A percentile compares a stretch with the other conserved stretches of the same genome.
Evolutionary conservation across 441 rosid species (phyloP).

Genomic region (Breynia disticha): DNA sequence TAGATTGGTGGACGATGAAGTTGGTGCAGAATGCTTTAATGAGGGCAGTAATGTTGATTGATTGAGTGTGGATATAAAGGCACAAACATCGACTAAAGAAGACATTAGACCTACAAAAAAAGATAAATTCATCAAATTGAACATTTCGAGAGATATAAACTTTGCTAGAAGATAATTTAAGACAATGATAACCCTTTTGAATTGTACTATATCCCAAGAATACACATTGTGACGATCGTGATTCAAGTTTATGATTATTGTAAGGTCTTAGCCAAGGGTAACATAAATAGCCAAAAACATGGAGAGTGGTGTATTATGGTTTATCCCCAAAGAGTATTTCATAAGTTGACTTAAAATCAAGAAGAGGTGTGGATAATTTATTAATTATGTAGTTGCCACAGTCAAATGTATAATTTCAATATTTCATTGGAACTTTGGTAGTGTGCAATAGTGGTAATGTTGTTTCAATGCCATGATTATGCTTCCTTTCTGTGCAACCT

Average conservation of each 20-base stretch:
- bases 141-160: neutral
- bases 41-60: neutral
- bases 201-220: neutral
- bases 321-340: neutral
- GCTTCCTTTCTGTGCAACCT: neutral
- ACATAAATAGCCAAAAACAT: neutral
- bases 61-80: neutral
- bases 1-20: no score
- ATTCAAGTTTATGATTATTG: neutral
- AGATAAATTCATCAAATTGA: neutral
- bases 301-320: neutral
- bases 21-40: no score
- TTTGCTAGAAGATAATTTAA: neutral
- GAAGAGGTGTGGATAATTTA: neutral
- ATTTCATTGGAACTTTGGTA: neutral
- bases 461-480: neutral
- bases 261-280: neutral
- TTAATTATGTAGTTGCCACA: neutral
- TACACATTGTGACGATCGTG: neutral
- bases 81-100: neutral
- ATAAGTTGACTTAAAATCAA: neutral
- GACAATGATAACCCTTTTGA: neutral
- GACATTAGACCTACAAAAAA: neutral
- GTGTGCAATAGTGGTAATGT: neutral
- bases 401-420: neutral